These are phyloP conservation scores for Triticum aestivum DNA, from an alignment of 176 grass and related monocot genomes.

Conservation along the genomic window IWGSC_CS_RefSeq_v2.1 NC_057804.1:505322723-505323222, in stretches of 20 bases:
- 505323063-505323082: slow-evolving; percentile 86
- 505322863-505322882: slow-evolving; percentile 77
- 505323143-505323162: slow-evolving; percentile 57
- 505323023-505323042: slow-evolving; percentile 52
- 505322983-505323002: slow-evolving; percentile 89
- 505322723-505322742: slow-evolving; percentile 98
- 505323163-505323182: slow-evolving; percentile 67
- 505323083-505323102: slow-evolving; percentile 55
- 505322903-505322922: slow-evolving; percentile 88
- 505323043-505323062: slow-evolving; percentile 90
- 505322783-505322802: slow-evolving; percentile 88
- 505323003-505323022: slow-evolving; percentile 79
- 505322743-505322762: slow-evolving; percentile 55
- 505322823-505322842: slow-evolving; percentile 91
- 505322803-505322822: slow-evolving; percentile 91
- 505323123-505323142: slow-evolving; percentile 83
- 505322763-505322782: slow-evolving; percentile 92
- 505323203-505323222: slow-evolving; percentile 52
- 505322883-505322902: slow-evolving; percentile 62
- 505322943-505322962: slow-evolving; percentile 89
- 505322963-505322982: slow-evolving; percentile 79
- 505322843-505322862: slow-evolving; percentile 87
- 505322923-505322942: slow-evolving; percentile 85
- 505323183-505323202: slow-evolving; percentile 29
- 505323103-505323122: slow-evolving; percentile 47